These are phyloP conservation scores for Yamadazyma friedrichii DNA, from an alignment of 1,139 yeast genomes.

Conservation along the genomic window DNA sequence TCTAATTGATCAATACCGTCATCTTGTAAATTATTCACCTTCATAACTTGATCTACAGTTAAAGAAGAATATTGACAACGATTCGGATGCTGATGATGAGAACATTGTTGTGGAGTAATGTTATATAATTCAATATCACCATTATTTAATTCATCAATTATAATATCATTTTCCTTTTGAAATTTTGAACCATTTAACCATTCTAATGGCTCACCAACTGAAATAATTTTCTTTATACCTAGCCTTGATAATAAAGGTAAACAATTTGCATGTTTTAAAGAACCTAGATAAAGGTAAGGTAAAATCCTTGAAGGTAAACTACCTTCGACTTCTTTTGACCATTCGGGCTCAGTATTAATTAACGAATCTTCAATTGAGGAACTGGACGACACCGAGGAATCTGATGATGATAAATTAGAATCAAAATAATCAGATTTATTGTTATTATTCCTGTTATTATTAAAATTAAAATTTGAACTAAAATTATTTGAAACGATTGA, in stretches of 20 bases:
- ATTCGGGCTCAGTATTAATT: conserved; percentile 17
- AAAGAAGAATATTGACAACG: neutral
- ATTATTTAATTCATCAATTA: conserved; percentile 22
- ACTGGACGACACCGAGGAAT: conserved; percentile 2
- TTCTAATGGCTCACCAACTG: conserved; percentile 81
- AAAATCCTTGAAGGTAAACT: conserved; percentile 72
- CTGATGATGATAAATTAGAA: conserved; percentile 7
- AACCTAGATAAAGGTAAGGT: conserved; percentile 84
- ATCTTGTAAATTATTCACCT: conserved; percentile 46
- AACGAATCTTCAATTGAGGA: conserved; percentile 7
- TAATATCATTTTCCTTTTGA: conserved; percentile 24
- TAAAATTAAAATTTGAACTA: conserved; percentile 4
- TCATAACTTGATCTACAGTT: conserved; percentile 35
- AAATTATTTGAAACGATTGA: neutral
- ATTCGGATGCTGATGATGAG: conserved; percentile 9
- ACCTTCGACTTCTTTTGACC: conserved; percentile 54
- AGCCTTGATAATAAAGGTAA: conserved; percentile 59
- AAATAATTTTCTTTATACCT: conserved; percentile 73
- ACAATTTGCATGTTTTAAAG: conserved; percentile 77
- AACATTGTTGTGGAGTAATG: conserved; percentile 21
- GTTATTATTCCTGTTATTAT: neutral
- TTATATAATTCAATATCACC: conserved; percentile 35
- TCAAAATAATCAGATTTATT: conserved; percentile 1
- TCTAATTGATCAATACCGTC: conserved; percentile 48
- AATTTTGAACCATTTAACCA: conserved; percentile 50